These are phyloP conservation scores for Penicillium cinerascens DNA, from an alignment of 495 filamentous ascomycete species.

Conservation along the genomic window DNA sequence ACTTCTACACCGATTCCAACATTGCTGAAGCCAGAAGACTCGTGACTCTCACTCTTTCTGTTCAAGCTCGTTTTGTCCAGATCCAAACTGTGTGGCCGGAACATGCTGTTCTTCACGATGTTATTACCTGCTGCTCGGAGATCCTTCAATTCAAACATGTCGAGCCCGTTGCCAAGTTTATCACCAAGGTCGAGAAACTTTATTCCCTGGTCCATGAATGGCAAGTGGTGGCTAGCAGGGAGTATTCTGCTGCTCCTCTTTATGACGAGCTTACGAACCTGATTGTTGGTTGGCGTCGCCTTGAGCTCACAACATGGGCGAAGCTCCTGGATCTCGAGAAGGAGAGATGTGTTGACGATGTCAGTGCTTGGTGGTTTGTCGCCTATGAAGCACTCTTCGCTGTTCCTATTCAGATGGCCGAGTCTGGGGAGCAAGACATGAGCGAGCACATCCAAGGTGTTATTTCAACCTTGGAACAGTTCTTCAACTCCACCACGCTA, in stretches of 20 bases:
- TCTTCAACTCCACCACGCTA: conserved; percentile 67
- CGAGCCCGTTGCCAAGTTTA: conserved; percentile 81
- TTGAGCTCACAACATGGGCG: conserved; percentile 90
- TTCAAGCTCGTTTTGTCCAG: conserved; percentile 65
- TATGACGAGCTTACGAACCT: conserved; percentile 73
- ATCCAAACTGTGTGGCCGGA: conserved; percentile 70
- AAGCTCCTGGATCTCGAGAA: conserved; percentile 83
- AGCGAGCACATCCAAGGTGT: conserved; percentile 61
- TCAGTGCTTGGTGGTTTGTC: conserved; percentile 93
- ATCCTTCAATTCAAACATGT: conserved; percentile 69
- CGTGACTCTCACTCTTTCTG: conserved; percentile 58
- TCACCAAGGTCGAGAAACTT: conserved; percentile 80
- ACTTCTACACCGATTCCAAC: conserved; percentile 86
- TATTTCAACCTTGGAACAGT: conserved; percentile 66
- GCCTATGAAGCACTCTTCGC: conserved; percentile 85
- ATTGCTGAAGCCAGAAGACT: conserved; percentile 68
- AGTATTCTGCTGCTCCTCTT: conserved; percentile 62
- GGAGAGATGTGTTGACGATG: conserved; percentile 66
- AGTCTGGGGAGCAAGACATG: conserved; percentile 53
- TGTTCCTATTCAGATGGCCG: conserved; percentile 60
- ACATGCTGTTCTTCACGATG: conserved; percentile 71
- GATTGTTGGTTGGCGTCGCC: conserved; percentile 80
- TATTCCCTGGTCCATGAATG: conserved; percentile 83
- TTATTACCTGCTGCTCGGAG: conserved; percentile 67
- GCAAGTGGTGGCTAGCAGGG: conserved; percentile 82